Evolutionary conservation across 2,329 filamentous ascomycete species (phyloP).

Genomic region (Phymatotrichopsis omnivora): DNA sequence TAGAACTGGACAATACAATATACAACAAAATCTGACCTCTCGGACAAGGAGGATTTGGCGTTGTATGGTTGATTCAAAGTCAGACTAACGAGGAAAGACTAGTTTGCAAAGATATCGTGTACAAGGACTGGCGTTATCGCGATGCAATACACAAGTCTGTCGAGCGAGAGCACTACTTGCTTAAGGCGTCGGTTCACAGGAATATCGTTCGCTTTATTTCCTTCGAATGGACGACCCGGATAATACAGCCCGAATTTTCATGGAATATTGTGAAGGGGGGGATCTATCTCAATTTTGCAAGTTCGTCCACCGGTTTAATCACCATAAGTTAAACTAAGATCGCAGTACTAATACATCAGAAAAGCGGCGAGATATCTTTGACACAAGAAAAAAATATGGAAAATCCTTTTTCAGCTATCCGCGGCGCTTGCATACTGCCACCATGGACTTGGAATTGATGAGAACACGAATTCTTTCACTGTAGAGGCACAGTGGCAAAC

Average conservation of each 20-base stretch:
- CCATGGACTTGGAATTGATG: slow-evolving; percentile 4
- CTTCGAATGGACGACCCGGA: background rate
- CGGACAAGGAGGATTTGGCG: too few relatives aligned
- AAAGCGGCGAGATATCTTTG: slow-evolving; percentile 3
- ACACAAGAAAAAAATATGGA: slow-evolving; percentile 1
- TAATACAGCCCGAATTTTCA: slow-evolving; percentile 5
- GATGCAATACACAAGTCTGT: too few relatives aligned
- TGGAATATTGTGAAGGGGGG: slow-evolving; percentile 8
- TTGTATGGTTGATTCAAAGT: too few relatives aligned
- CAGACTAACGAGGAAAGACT: too few relatives aligned
- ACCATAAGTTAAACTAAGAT: too few relatives aligned
- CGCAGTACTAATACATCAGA: too few relatives aligned
- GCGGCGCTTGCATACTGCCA: slow-evolving; percentile 5
- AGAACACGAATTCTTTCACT: background rate
- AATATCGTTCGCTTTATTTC: slow-evolving; percentile 8
- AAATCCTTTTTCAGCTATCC: slow-evolving; percentile 5
- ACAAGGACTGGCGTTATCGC: too few relatives aligned
- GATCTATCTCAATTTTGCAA: slow-evolving; percentile 5
- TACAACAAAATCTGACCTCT: too few relatives aligned
- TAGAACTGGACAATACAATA: too few relatives aligned
- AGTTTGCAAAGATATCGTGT: too few relatives aligned
- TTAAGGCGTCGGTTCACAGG: background rate
- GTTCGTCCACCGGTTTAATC: too few relatives aligned
- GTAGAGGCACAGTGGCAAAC: slow-evolving; percentile 4
- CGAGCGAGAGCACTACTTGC: too few relatives aligned